Evolutionary conservation across 2,329 filamentous ascomycete species (phyloP).

Genomic region (Cordyceps cateniannulata): DNA sequence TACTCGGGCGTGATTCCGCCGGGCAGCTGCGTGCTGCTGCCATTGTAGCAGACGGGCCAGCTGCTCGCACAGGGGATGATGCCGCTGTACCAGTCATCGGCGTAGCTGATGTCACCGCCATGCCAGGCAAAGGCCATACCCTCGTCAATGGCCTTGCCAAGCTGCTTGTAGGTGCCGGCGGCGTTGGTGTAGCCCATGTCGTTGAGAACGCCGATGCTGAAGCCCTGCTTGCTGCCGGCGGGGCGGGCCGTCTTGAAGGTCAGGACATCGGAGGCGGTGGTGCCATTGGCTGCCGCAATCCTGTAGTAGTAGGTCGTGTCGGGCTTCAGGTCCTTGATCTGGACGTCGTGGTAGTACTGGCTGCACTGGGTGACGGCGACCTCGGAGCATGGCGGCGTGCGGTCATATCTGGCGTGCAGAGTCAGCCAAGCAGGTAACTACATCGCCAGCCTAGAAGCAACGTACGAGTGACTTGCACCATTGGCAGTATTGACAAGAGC

Average conservation of each 20-base stretch:
- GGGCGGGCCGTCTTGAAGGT: slow-evolving; percentile 40
- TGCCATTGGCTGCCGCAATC: slow-evolving; percentile 42
- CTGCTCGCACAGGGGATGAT: slow-evolving; percentile 40
- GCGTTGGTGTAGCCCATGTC: slow-evolving; percentile 51
- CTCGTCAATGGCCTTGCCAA: slow-evolving; percentile 34
- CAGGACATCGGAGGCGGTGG: slow-evolving; percentile 38
- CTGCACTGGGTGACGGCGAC: slow-evolving; percentile 42
- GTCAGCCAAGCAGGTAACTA: background rate
- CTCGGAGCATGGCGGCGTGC: slow-evolving; percentile 42
- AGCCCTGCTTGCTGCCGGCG: slow-evolving; percentile 34
- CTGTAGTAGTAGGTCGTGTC: slow-evolving; percentile 45
- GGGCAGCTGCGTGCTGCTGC: slow-evolving; percentile 34
- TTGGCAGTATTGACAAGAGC: slow-evolving; percentile 28
- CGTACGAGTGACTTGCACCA: slow-evolving; percentile 35
- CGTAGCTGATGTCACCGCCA: slow-evolving; percentile 44
- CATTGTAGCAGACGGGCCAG: slow-evolving; percentile 48
- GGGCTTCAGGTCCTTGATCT: slow-evolving; percentile 32
- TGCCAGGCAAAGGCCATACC: slow-evolving; percentile 46
- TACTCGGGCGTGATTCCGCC: slow-evolving; percentile 34
- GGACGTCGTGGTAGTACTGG: slow-evolving; percentile 46
- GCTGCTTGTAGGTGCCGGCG: slow-evolving; percentile 37
- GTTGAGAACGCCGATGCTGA: slow-evolving; percentile 41
- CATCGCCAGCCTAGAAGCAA: background rate
- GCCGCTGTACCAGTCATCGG: slow-evolving; percentile 45
- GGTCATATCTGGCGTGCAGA: slow-evolving; percentile 33